Evolutionary conservation across 768 basidiomycete genomes (phyloP), one percentile per base, ranked within the genome.

Genomic region (Boletus rex-veris): DNA sequence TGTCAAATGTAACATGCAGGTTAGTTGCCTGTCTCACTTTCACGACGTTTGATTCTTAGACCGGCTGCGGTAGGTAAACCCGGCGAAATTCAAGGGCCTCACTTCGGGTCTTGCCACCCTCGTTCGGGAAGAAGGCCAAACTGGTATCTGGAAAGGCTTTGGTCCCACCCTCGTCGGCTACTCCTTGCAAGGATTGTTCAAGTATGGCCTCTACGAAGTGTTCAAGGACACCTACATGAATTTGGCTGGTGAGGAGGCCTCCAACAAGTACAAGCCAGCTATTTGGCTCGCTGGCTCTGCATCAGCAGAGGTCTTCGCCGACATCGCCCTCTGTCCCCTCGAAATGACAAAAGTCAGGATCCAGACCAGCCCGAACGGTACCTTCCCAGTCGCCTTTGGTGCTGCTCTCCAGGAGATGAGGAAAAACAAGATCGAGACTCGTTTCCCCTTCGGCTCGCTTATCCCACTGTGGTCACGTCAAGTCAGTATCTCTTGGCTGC

Each of bases 181-280:
- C 79, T 91, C 92, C 9, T 81, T 93, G 64, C 95, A 97, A 77
- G 95, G 95, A 70, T 86, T 94, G 83, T 93, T 96, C 88, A 98
- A 98, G 76, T 98, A 92, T 73, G 95, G 95, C 77, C 90, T 96
- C 71, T 97, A 97, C 72, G 94, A 98, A 75, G 72, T 89, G 68
- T 98, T 96, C 89, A 98, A 96, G 80, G 94, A 98, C 72, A 54
- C 69, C 58, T 95, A 94, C 82, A 84, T 84, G 80, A 94, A 94
- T 81, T 68, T 87, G 60, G 86, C 92, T 58, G 94, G 94, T 49
- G 86, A 95, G 72, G 90, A 92, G 69, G 16, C 33, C 33, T 14
- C 11, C 33, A 14, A 14, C 33, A 35, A 35, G 33, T 35, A 90
- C 12, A 35, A 35, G 33, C 33, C 33, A 10, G 33, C 33, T 14